Evolutionary conservation across 345 rosid species (phyloP).

Genomic region (Eucalyptus curtisii): DNA sequence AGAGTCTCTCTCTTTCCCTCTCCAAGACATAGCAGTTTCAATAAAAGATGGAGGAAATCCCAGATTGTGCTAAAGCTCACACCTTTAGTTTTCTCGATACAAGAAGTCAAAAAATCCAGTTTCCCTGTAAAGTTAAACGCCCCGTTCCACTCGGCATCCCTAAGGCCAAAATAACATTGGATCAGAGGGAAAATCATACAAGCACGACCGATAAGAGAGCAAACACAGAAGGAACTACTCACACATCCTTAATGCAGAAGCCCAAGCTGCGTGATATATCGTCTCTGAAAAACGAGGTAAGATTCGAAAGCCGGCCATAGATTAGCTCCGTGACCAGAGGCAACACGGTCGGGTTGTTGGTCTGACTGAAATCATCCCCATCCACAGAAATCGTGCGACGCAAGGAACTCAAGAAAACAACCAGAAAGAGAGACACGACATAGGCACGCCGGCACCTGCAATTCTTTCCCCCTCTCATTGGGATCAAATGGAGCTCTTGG

Average conservation of each 20-base stretch:
- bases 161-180: conserved; percentile 3
- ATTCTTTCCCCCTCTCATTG: neutral
- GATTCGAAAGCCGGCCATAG: conserved; percentile 42
- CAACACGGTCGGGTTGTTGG: neutral
- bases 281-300: conserved; percentile 20
- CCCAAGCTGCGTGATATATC: conserved; percentile 29
- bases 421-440: neutral
- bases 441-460: neutral
- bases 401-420: neutral
- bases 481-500: neutral
- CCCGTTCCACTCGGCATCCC: conserved; percentile 64
- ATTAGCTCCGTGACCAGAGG: conserved; percentile 2
- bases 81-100: conserved; percentile 67
- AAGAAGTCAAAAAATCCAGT: conserved; percentile 47
- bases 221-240: conserved; percentile 5
- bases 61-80: neutral
- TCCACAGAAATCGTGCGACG: neutral
- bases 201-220: neutral
- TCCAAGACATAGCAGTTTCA: neutral
- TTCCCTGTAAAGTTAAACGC: conserved; percentile 55
- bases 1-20: neutral
- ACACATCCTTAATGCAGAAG: conserved; percentile 72
- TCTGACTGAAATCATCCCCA: neutral
- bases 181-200: neutral
- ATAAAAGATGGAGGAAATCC: neutral